These are phyloP conservation scores for Darksidea phi DNA, from an alignment of 495 filamentous ascomycete species.

Conservation along the genomic window DNA sequence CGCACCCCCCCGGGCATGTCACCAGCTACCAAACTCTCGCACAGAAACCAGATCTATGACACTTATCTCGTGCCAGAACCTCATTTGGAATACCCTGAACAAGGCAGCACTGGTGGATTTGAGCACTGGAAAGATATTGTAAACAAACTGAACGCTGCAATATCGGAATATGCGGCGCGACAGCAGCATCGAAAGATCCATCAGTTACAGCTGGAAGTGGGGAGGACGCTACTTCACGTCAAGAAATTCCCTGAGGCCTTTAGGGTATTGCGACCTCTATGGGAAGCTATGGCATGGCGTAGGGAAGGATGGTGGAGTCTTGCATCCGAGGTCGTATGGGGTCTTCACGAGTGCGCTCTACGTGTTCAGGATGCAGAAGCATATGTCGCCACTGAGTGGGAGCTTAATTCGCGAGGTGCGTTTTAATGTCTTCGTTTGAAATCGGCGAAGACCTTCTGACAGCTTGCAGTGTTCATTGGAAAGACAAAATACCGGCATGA, in stretches of 20 bases:
- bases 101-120: constrained; percentile 50
- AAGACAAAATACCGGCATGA: constrained; percentile 68
- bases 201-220: constrained; percentile 66
- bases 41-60: constrained; percentile 71
- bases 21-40: constrained; percentile 65
- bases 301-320: constrained; percentile 77
- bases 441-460: constrained; percentile 6
- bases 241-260: constrained; percentile 66
- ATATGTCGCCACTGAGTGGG: constrained; percentile 78
- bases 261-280: constrained; percentile 65
- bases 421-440: neutral
- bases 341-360: constrained; percentile 69
- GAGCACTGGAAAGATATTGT: constrained; percentile 66
- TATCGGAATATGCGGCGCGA: constrained; percentile 62
- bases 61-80: constrained; percentile 81
- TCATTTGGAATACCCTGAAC: constrained; percentile 64
- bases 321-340: constrained; percentile 70
- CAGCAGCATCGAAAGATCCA: constrained; percentile 65
- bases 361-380: constrained; percentile 61
- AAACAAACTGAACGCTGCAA: constrained; percentile 58
- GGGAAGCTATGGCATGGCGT: constrained; percentile 72
- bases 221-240: constrained; percentile 62
- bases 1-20: constrained; percentile 63
- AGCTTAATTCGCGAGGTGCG: constrained; percentile 70
- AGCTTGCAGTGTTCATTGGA: constrained; percentile 50